Conservation (phyloP, 768 basidiomycete species). For the Tricholoma sp. region DNA sequence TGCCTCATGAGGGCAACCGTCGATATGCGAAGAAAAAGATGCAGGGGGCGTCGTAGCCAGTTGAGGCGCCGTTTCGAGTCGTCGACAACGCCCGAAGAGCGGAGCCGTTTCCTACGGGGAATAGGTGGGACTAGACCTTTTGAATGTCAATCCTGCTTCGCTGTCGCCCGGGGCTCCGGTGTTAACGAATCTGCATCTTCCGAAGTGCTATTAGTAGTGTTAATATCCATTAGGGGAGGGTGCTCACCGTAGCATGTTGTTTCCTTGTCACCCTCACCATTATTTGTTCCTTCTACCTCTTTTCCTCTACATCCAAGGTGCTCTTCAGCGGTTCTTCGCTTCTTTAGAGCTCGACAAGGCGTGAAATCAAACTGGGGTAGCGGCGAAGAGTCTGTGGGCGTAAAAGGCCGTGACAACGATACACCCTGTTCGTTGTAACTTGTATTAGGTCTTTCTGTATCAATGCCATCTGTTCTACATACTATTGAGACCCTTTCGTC, state of each 20-base stretch:
- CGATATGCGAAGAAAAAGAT: background rate
- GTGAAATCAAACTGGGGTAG: background rate
- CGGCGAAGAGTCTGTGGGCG: background rate
- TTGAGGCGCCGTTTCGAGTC: background rate
- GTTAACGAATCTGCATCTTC: background rate
- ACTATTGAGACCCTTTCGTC: background rate
- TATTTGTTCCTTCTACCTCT: background rate
- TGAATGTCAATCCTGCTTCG: background rate
- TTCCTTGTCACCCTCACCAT: background rate
- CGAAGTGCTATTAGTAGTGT: background rate
- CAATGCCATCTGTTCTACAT: background rate
- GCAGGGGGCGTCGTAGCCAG: background rate
- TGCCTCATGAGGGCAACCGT: too few relatives aligned
- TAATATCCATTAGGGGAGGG: background rate
- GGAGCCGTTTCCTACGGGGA: background rate
- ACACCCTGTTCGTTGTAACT: background rate
- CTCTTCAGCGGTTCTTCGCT: background rate
- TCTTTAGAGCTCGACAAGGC: background rate
- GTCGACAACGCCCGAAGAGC: background rate
- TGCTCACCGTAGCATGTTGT: background rate
- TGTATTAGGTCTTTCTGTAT: background rate
- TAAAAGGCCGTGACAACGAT: background rate
- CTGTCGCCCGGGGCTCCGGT: background rate
- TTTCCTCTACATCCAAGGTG: background rate
- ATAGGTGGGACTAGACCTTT: background rate